These are phyloP conservation scores for Pichia deserticola DNA, from an alignment of 805 yeast species.

Conservation along the genomic window DNA sequence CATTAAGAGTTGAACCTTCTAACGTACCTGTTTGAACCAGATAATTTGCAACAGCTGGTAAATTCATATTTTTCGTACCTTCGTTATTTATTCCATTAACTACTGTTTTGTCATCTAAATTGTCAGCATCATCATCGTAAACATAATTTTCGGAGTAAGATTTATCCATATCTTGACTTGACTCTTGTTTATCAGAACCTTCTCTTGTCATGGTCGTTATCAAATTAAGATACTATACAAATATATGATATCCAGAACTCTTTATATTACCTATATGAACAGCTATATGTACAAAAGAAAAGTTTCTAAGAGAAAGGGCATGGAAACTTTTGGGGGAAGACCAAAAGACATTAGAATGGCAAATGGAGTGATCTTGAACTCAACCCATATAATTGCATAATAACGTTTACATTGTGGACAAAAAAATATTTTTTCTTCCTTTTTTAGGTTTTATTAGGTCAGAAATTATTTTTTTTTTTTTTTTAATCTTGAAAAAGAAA, in stretches of 20 bases:
- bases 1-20: constrained; percentile 25
- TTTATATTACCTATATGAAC: too few relatives aligned
- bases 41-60: constrained; percentile 18
- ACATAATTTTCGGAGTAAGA: constrained; percentile 5
- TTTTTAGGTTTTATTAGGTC: not conserved
- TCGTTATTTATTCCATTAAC: constrained; percentile 2
- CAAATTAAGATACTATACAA: too few relatives aligned
- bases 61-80: not conserved
- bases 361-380: constrained; percentile 1
- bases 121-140: not conserved
- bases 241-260: too few relatives aligned
- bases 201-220: not conserved
- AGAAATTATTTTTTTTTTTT: too few relatives aligned
- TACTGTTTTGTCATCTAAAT: constrained; percentile 5
- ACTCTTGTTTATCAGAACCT: not conserved
- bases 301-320: too few relatives aligned
- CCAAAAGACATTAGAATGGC: not conserved
- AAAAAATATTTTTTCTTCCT: not conserved
- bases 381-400: not conserved
- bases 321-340: too few relatives aligned
- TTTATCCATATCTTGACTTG: not conserved
- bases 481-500: too few relatives aligned
- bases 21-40: constrained; percentile 15
- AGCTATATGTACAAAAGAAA: too few relatives aligned
- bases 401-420: not conserved